Base-by-base conservation (phyloP, 2,329 filamentous ascomycete species). In the Akanthomyces lecanii region DNA sequence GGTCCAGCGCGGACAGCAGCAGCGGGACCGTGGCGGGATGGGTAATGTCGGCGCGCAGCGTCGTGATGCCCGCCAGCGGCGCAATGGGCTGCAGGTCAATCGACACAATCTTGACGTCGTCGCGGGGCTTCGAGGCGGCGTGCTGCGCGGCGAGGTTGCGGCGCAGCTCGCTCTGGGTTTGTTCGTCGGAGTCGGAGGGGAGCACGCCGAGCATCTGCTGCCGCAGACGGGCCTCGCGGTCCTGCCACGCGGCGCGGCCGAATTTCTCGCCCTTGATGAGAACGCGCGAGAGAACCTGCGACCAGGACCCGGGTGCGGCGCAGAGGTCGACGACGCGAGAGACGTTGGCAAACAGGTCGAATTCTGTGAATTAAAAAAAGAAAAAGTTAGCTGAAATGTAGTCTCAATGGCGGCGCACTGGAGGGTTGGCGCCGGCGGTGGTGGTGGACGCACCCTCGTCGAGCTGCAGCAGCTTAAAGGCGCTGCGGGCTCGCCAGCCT, bases 21-120 rank as follows among this genome's bases (percentile, higher is more conserved):
- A 97, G 85, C 8, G 94, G 93, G 38, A 98, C 91, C 0, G 95
- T 99, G 4, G 92, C 93, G 0, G 95, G 94, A 75, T 99, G 95
- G 10, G 95, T 99, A 69, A 99, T 99, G 74, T 99, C 95, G 55
- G 95, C 95, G 71, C 93, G 89, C 16, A 99, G 83, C 12, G 91
- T 97, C 42, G 89, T 91, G 74, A 99, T 97, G 65, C 95, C 95
- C 30, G 95, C 90, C 5, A 99, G 82, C 6, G 94, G 92, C 65
- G 90, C 92, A 84, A 99, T 99, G 45, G 95, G 95, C 74, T 99
- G 95, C 42, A 99, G 80, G 71, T 99, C 95, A 63, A 99, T 96
- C 0, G 95, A 87, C 1, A 99, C 94, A 66, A 99, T 98, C 75
- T 95, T 94, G 72, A 97, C 91, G 69, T 92, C 87, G 61, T 87